Evolutionary conservation across 495 filamentous ascomycete genomes (phyloP), one percentile per base, ranked within the genome.

Genomic region (Annulohypoxylon moriforme): DNA sequence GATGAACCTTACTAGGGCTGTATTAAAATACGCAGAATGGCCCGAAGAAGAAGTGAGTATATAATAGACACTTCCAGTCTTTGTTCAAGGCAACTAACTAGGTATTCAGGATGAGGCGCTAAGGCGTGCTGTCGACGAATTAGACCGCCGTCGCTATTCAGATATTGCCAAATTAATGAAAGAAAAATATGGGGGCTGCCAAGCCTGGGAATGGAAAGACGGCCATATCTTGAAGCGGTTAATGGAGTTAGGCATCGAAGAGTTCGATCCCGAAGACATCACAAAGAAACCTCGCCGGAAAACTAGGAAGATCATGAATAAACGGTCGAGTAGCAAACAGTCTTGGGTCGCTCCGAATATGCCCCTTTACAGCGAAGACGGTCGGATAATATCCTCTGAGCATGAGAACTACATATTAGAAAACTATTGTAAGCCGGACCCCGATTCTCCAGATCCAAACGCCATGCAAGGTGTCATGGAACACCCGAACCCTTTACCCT

Each of bases 1-100:
- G 55, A 85, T 85, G 83, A 84, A 83, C 67, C 77, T 84, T 25
- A 84, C 81, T 8, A 80, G 83, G 11, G 78, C 80, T 3, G 80
- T 84, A 24, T 75, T 82, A 36, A 81, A 81, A 57, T 82, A 79
- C 49, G 81, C 79, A 11, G 73, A 76, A 1, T 85, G 83, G 83
- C 83, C 82, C 13, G 71, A 78, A 20, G 59, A 46, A 42, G 83
- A 85, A 75, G 83, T 85, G 62, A 81, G 80, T 74, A 20, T 29
- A 64, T 4, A 8, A 31, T 3, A 16, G 14, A 7, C 24, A 6
- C 25, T 5, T n/a, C n/a, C n/a, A n/a, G n/a, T n/a, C 3, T 22
- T 20, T 16, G 22, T 2, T 4, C 27, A 25, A 16, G 25, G 5
- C 55, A 62, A 29, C 76, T 77, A 69, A 77, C 59, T 18, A 5